A percentile compares a stretch with the other conserved stretches of the same genome.
Evolutionary conservation across 495 filamentous ascomycete genomes (phyloP).

Genomic region (Podospora appendiculata): DNA sequence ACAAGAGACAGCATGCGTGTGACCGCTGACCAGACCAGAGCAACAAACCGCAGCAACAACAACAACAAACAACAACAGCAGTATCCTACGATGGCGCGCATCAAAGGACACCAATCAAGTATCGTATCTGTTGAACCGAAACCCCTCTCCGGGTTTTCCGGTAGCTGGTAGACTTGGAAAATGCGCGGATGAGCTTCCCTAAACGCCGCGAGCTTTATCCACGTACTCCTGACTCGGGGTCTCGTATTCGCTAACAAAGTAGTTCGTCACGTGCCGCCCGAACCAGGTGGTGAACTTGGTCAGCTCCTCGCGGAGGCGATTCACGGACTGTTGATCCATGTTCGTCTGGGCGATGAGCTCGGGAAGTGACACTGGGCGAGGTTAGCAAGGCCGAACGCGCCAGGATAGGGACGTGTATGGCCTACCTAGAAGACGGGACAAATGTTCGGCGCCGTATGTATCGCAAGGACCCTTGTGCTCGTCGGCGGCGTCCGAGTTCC

Average conservation of each 20-base stretch:
- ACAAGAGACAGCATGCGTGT: no score
- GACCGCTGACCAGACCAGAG: no score
- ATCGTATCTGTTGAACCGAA: no score
- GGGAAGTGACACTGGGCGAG: conserved; percentile 65
- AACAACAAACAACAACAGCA: no score
- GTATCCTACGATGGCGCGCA: no score
- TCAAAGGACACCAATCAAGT: no score
- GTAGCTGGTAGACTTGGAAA: neutral
- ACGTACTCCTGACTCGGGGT: conserved; percentile 43
- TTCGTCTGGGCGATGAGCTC: conserved; percentile 95
- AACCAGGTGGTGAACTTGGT: conserved; percentile 75
- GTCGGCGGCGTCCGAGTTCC: conserved; percentile 46
- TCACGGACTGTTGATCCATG: conserved; percentile 87
- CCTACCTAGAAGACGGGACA: conserved; percentile 81
- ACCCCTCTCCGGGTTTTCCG: no score
- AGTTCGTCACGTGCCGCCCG: conserved; percentile 59
- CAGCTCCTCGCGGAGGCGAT: conserved; percentile 79
- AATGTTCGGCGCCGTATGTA: conserved; percentile 89
- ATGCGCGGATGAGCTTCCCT: conserved; percentile 6
- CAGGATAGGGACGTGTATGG: neutral
- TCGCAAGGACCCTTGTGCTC: conserved; percentile 61
- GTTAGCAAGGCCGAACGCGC: neutral
- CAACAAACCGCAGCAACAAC: no score
- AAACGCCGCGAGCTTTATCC: conserved; percentile 35
- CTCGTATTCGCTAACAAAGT: conserved; percentile 75